Conservation (phyloP, 176 grass and related monocot species). For the Eremochloa ophiuroides region DNA sequence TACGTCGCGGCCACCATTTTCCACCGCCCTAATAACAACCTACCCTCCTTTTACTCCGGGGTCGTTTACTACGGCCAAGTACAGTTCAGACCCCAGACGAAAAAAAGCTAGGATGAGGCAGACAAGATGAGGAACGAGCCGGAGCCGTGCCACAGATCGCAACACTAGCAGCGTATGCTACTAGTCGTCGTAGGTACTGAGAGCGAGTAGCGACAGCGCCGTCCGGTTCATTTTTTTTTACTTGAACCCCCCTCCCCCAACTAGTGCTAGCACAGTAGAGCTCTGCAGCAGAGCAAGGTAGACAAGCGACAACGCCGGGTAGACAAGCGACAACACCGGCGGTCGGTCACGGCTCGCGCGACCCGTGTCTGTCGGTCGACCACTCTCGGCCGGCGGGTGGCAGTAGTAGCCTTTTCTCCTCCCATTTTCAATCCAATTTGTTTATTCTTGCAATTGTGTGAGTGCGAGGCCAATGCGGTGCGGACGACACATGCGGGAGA, state of each 20-base stretch:
- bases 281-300: background rate
- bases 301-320: constrained; percentile 28
- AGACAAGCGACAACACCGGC: constrained; percentile 26
- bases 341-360: constrained; percentile 34
- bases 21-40: background rate
- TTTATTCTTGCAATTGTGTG: too few relatives aligned
- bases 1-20: background rate
- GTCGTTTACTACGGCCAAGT: background rate
- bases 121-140: background rate
- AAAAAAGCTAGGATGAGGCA: background rate
- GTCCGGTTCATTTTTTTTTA: background rate
- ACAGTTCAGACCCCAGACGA: background rate
- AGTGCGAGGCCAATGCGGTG: background rate
- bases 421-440: background rate
- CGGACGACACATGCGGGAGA: background rate
- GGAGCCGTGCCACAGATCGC: background rate
- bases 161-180: background rate
- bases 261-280: background rate
- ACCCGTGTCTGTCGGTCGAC: constrained; percentile 22
- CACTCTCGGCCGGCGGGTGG: background rate
- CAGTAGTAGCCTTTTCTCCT: too few relatives aligned
- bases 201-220: background rate
- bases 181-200: too few relatives aligned
- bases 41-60: background rate
- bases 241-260: background rate